phyloP scores from a whole-genome alignment of 2,329 filamentous ascomycete species.

The Juglanconis sp. region DNA sequence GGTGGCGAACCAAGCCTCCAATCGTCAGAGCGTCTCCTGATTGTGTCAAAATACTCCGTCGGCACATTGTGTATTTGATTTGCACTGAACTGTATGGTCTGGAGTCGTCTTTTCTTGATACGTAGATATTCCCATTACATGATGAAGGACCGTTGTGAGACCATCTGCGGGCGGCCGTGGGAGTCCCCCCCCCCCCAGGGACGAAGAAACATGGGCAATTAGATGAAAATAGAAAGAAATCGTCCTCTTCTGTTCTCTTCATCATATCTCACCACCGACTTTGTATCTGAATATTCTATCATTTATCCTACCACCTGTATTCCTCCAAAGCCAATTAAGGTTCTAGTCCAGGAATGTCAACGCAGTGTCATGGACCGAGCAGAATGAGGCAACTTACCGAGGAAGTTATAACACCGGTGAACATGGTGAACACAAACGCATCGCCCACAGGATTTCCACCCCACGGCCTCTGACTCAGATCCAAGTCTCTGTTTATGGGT shows the following conservation, averaged over 20 bases:
- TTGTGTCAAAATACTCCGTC: neutral
- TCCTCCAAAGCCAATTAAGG: conserved; percentile 23
- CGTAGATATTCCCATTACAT: no score
- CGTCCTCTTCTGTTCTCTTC: neutral
- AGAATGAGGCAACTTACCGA: conserved; percentile 21
- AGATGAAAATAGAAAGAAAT: no score
- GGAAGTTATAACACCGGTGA: conserved; percentile 26
- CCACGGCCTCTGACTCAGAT: conserved; percentile 23
- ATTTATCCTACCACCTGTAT: conserved; percentile 23
- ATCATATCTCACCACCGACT: conserved; percentile 25
- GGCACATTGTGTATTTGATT: neutral
- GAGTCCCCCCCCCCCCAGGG: no score
- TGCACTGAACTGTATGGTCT: no score
- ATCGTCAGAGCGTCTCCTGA: no score
- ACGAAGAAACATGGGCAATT: no score
- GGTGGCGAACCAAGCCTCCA: no score
- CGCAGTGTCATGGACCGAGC: neutral
- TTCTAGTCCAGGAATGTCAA: conserved; percentile 6
- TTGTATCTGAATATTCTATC: conserved; percentile 21
- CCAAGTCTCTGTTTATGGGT: conserved; percentile 25
- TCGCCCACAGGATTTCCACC: conserved; percentile 24
- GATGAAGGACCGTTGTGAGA: no score
- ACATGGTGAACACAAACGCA: conserved; percentile 26
- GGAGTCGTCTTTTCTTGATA: no score
- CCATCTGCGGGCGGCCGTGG: no score